These are phyloP conservation scores for Suhomyces taliae DNA, from an alignment of 1,139 yeast genomes.

Conservation along the genomic window DNA sequence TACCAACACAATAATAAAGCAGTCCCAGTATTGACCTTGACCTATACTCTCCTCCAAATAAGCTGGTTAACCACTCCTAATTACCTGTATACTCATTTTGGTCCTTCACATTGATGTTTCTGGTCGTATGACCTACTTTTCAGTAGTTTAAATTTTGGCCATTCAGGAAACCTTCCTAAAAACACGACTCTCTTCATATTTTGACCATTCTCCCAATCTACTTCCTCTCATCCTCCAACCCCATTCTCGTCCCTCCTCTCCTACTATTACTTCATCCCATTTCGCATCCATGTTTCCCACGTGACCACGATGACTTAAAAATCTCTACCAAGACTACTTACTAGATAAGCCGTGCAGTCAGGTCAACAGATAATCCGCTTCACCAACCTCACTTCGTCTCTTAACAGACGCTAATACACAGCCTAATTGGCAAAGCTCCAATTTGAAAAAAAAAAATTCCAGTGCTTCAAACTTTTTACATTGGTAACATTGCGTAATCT, in stretches of 20 bases:
- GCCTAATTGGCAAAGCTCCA: neutral
- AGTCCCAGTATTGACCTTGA: too few relatives aligned
- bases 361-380: neutral
- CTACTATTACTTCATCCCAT: neutral
- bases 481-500: neutral
- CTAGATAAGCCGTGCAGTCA: neutral
- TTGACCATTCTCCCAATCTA: too few relatives aligned
- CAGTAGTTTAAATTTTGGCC: too few relatives aligned
- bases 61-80: too few relatives aligned
- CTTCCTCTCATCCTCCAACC: neutral
- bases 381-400: too few relatives aligned
- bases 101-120: too few relatives aligned
- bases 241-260: neutral
- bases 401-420: neutral
- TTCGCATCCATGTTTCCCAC: neutral
- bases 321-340: neutral
- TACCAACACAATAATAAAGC: too few relatives aligned
- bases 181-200: too few relatives aligned
- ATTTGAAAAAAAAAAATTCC: neutral
- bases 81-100: too few relatives aligned
- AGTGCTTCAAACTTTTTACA: neutral
- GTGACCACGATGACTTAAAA: constrained; percentile 6
- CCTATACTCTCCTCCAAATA: too few relatives aligned
- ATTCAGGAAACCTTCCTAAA: too few relatives aligned
- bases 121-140: too few relatives aligned